A percentile compares a stretch with the other conserved stretches of the same genome.
Evolutionary conservation across 2,329 filamentous ascomycete genomes (phyloP).

Genomic region (Cryphonectria naterciae): DNA sequence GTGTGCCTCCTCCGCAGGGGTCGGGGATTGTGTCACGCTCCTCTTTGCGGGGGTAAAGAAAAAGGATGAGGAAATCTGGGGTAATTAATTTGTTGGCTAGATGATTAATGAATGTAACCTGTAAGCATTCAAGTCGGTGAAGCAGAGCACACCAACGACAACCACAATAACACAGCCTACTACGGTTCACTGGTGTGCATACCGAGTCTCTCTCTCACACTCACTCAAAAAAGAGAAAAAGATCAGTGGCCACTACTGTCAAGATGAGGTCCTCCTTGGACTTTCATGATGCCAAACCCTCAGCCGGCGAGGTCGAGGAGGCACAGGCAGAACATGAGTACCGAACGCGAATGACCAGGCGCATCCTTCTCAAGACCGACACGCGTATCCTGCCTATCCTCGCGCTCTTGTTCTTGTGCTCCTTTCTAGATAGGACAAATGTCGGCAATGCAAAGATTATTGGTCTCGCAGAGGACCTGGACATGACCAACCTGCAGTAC

Average conservation of each 20-base stretch:
- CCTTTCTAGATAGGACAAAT: conserved; percentile 70
- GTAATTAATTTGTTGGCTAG: neutral
- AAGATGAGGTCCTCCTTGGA: conserved; percentile 19
- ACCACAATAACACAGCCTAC: neutral
- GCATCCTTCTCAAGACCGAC: conserved; percentile 38
- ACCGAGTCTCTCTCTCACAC: neutral
- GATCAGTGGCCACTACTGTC: neutral
- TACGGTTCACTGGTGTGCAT: neutral
- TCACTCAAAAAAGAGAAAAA: too few relatives aligned
- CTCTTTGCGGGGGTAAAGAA: neutral
- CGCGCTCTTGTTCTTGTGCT: conserved; percentile 68
- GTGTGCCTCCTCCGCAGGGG: neutral
- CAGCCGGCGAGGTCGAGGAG: conserved; percentile 31
- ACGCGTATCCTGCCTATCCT: conserved; percentile 64
- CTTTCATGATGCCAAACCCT: conserved; percentile 28
- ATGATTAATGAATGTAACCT: neutral
- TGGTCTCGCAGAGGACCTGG: conserved; percentile 61
- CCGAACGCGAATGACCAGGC: conserved; percentile 32
- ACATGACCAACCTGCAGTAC: conserved; percentile 65
- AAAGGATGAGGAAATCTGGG: neutral
- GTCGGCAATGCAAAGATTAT: conserved; percentile 72
- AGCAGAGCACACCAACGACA: neutral
- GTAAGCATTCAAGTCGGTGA: neutral
- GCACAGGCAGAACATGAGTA: conserved; percentile 25
- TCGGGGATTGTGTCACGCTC: neutral